Evolutionary conservation across 1,284 basidiomycete genomes (phyloP), one percentile per base, ranked within the genome.

Genomic region (Pterula multifida): DNA sequence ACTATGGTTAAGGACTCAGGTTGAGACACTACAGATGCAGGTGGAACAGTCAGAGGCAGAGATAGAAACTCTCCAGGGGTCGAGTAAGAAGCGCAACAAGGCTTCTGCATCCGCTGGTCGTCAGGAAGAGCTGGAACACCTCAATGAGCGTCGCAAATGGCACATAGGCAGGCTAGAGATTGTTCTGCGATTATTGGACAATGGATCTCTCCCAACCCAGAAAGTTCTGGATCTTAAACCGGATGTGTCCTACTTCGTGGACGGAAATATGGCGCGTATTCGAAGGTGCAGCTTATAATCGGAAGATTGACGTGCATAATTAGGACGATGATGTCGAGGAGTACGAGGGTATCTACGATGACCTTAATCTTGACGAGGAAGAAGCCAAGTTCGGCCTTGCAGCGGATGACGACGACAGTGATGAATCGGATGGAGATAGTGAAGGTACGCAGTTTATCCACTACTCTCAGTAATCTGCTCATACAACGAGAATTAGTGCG

Each of bases 301-400:
- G 55, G 59, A 58, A 53, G 25, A 51, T 36, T 56, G 55, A 54
- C 17, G 45, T 45, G 50, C 42, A 48, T 54, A 45, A n/a, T n/a
- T 62, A 95, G 92, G 93, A 96, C 55, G 96, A 98, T 62, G 89
- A 92, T 62, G 98, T 97, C 65, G 92, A 97, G 55, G 95, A 96
- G 65, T 92, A 98, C 61, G 89, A 95, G 64, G 94, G 91, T 48
- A 90, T 99, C 54, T 99, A 99, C 61, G 96, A 98, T 61, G 95
- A 98, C 45, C 90, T 98, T 57, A 91, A 92, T 60, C 84, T 99
- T 48, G 91, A 98, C 59, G 95, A 98, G 61, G 92, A 97, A 63
- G 94, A 98, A 63, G 95, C 94, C 70, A 83, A 86, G 59, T 92
- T 85, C 61, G 88, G 89, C 52, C 77, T 77, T 49, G 90, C 94